Evolutionary conservation across 2,329 filamentous ascomycete species (phyloP), one percentile per base, ranked within the genome.

Genomic region (Sphaerostilbella broomeana): DNA sequence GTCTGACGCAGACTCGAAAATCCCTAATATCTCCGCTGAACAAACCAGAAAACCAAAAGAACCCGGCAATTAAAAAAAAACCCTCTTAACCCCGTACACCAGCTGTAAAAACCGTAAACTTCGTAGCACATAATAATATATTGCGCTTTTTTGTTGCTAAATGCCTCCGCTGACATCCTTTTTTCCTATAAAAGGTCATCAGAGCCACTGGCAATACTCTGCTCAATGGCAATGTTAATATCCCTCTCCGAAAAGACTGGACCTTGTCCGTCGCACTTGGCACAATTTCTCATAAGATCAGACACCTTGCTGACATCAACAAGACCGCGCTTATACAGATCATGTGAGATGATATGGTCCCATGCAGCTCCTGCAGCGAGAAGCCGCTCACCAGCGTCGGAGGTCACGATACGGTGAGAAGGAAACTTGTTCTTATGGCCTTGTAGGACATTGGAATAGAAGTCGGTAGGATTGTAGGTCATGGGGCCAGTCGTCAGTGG

Each of bases 271-370:
- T 95, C 85, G 58, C 88, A 95, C 53, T 81, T 78, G 13, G 86
- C 85, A 52, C 76, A 67, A 13, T 73, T 70, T 65, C 86, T 89
- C 38, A 97, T 67, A 10, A 79, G 71, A 54, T 92, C 84, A 58
- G 83, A 88, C 21, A 95, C 84, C 56, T 84, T 75, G 25, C 73
- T 81, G 10, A 95, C 79, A 59, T 97, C 86, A 18, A 95, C 81
- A 15, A 86, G 68, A 0, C 88, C 87, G 32, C 75, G 73, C 58
- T 80, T 77, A 58, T 84, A 94, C 7, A 88, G 64, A 6, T 85
- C 78, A 60, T 95, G 86, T 38, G 69, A 72, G 54, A 94, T 84
- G 44, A 97, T 92, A 38, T 88, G 69, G 53, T 95, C 89, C 90
- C 90, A 97, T 0, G 88, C 83, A 2, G 86, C 85, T 13, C 81